Evolutionary conservation across 129 eudicot genomes (phyloP), one percentile per base, ranked within the genome.

Genomic region (Arctium lappa): DNA sequence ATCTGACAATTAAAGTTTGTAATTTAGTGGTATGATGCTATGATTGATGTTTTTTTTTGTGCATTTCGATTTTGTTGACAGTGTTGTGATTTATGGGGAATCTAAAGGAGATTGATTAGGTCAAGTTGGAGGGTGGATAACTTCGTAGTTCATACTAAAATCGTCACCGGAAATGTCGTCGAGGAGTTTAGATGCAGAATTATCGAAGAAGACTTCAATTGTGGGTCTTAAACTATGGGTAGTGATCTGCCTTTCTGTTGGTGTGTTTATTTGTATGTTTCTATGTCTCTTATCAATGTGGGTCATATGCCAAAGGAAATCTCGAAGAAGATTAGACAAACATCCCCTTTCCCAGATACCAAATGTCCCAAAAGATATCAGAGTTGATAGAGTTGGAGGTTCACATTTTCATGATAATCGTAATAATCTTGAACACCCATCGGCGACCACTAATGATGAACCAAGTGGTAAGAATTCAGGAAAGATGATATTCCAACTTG

Each of bases 221-320:
- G 79, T 91, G 85, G 94, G 91, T 76, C 75, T 94, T 46, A 92
- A 92, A 75, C 86, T 94, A 69, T 94, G 98, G 98, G 97, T 88
- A 56, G 79, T 89, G 34, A 91, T 92, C 84, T 91, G 98, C 76
- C 18, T 94, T 31, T 87, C 90, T 82, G 88, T 90, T 34, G 93
- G 89, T 74, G 88, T 90, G 34, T 91, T 94, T 18, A 87, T 94
- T 60, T 86, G 91, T 78, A 40, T 94, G 81, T 88, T 92, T 79
- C 89, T 94, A 6, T 87, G 94, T 74, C 80, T 91, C 60, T 80
- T 94, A 72, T 91, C 94, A 15, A 71, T 91, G 85, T 94, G 97
- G 98, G 86, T 91, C 53, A 76, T 88, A 77, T 91, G 86, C 37
- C 82, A 90, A 75, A 82, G 90, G 69, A 94, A 90, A 85, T 91